Evolutionary conservation across 768 basidiomycete genomes (phyloP), one percentile per base, ranked within the genome.

Genomic region (Rhodotorula paludigena): DNA sequence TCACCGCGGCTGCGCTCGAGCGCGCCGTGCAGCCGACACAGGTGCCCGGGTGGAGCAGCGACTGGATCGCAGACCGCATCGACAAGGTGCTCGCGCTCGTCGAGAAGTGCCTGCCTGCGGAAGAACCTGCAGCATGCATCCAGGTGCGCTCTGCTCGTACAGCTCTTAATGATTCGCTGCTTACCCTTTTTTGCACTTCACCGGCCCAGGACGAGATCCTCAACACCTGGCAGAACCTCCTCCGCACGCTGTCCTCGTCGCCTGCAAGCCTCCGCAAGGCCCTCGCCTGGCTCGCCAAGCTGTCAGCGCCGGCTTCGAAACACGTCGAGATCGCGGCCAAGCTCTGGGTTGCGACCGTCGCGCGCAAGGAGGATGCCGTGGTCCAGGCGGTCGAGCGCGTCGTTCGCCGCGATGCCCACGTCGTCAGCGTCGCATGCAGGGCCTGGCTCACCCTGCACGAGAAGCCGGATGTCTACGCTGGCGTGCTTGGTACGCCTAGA

Each of bases 41-140:
- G 39, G 35, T 65, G 2, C 59, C 66, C 0, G 66, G 63, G 0
- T 72, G 71, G 71, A 57, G 63, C 2, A 30, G 10, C 1, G 23
- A 42, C 30, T 72, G 71, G 71, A 56, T 67, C 10, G 23, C 11
- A 21, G 23, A 8, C 15, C 51, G 56, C 9, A 28, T 42, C 10
- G 70, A 44, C 16, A 57, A 61, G 54, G 62, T 71, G 0, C 55
- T 71, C 36, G 25, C 20, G 30, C n/a, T 67, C 12, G 41, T 64
- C 41, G 58, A 42, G 25, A 14, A 7, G 30, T 61, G 51, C 23
- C 25, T 68, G 60, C 54, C 38, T 8, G 10, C 2, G 23, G 30
- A 11, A 2, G 25, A 2, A 15, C 25, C 16, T 15, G n/a, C 16
- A 33, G 15, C 23, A 41, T 33, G 33, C 5, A n/a, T 52, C 32